Base-by-base conservation (phyloP, 176 grass and related monocot species). In the Lolium perenne region DNA sequence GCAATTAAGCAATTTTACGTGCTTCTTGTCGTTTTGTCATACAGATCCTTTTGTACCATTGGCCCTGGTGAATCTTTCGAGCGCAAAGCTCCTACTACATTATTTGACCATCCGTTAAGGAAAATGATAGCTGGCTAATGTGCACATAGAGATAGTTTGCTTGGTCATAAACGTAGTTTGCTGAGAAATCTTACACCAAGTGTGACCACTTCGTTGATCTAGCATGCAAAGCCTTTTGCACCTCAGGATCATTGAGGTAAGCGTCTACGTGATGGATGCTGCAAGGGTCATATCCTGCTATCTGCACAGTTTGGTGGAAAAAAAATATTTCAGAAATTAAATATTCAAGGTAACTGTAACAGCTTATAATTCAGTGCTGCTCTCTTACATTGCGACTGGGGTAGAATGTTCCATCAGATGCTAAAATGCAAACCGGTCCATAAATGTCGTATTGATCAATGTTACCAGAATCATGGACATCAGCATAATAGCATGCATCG, bases 181-280 rank as follows among this genome's bases (percentile, higher is more conserved):
- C 11, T 74, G 12, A 62, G 40, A 10, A 71, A 60, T 54, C 38
- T 66, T 77, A 88, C 85, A 17, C 18, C 67, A 86, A 91, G 6
- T 20, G 21, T 53, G 46, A 22, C 90, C 90, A 91, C 12, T 61
- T 6, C 8, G 6, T 72, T 1, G 20, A 0, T 46, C 48, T 80
- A n/a, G 83, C 82, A 29, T 92, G 69, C 10, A 92, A 14, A 56
- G 82, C 90, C 13, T 83, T 61, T 43, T 92, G 86, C 16, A 86
- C 83, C 58, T 10, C 1, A 20, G 6, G 76, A 86, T 82, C 25
- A 65, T 89, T 92, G 46, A 89, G 82, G 76, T 92, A 86, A 8
- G 25, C 12, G 0, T 43, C 0, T n/a, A 82, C 46, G 38, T 82
- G 85, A 3, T 43, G 7, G 11, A 73, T 5, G 6, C 77, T 88